Evolutionary conservation across 495 filamentous ascomycete species (phyloP).

Genomic region (Echria macrotheca): DNA sequence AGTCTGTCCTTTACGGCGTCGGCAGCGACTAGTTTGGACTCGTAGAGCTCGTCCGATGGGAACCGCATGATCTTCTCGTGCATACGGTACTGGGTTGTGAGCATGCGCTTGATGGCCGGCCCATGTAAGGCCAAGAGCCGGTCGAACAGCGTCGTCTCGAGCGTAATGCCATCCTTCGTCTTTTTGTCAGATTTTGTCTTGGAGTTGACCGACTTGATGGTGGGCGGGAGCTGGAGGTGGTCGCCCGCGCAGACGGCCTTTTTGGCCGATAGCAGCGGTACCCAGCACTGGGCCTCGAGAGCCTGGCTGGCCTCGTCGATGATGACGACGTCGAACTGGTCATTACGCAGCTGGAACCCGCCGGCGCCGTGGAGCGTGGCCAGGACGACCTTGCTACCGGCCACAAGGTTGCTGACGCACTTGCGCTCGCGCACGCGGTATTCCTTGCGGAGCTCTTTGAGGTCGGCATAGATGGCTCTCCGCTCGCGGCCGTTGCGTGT

Average conservation of each 20-base stretch:
- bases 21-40: slow-evolving; percentile 69
- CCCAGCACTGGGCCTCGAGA: slow-evolving; percentile 96
- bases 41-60: slow-evolving; percentile 85
- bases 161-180: slow-evolving; percentile 32
- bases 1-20: slow-evolving; percentile 69
- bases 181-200: slow-evolving; percentile 30
- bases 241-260: slow-evolving; percentile 92
- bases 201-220: slow-evolving; percentile 74
- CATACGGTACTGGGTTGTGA: slow-evolving; percentile 99
- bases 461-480: slow-evolving; percentile 73
- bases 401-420: slow-evolving; percentile 71
- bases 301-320: slow-evolving; percentile 96
- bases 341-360: slow-evolving; percentile 70
- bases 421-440: slow-evolving; percentile 77
- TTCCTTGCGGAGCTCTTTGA: slow-evolving; percentile 82
- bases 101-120: slow-evolving; percentile 77
- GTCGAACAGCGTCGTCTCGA: slow-evolving; percentile 90
- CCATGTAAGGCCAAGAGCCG: slow-evolving; percentile 80
- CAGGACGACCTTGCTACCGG: slow-evolving; percentile 77
- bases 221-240: slow-evolving; percentile 90
- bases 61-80: slow-evolving; percentile 93
- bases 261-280: slow-evolving; percentile 71
- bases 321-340: slow-evolving; percentile 88
- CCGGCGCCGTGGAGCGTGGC: slow-evolving; percentile 92
- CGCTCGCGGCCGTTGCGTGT: slow-evolving; percentile 75